Conservation (phyloP, 2,329 filamentous ascomycete species). For the Penicillium sp. region DNA sequence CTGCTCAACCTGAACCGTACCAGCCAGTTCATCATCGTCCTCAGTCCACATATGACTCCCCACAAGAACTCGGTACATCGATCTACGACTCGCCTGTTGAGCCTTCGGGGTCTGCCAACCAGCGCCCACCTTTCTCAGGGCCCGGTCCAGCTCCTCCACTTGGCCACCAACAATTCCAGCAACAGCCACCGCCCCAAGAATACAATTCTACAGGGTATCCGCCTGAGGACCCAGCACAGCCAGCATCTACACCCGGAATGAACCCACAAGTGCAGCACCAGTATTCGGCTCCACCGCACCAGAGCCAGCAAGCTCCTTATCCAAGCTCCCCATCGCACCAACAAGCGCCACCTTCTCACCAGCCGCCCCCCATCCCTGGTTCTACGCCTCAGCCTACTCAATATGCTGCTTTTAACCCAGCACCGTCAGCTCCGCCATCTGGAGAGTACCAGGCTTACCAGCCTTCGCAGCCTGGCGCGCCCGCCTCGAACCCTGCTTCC, state of each 20-base stretch:
- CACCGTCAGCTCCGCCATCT: slow-evolving; percentile 18
- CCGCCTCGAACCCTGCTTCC: slow-evolving; percentile 33
- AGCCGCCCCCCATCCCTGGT: slow-evolving; percentile 32
- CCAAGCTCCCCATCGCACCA: slow-evolving; percentile 26
- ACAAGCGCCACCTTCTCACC: slow-evolving; percentile 28
- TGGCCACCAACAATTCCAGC: slow-evolving; percentile 28
- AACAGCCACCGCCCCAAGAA: slow-evolving; percentile 29
- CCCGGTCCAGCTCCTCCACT: slow-evolving; percentile 22
- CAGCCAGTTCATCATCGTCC: slow-evolving; percentile 48
- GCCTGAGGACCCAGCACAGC: slow-evolving; percentile 26
- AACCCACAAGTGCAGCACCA: slow-evolving; percentile 12
- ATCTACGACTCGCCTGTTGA: slow-evolving; percentile 68
- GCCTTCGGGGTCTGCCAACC: slow-evolving; percentile 16
- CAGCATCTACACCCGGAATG: slow-evolving; percentile 13
- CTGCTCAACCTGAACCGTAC: slow-evolving; percentile 47
- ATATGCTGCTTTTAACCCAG: slow-evolving; percentile 28
- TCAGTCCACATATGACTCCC: slow-evolving; percentile 63
- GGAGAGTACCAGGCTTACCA: slow-evolving; percentile 35
- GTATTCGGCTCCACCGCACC: slow-evolving; percentile 19
- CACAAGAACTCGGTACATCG: slow-evolving; percentile 72
- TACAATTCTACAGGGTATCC: slow-evolving; percentile 38
- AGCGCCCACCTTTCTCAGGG: slow-evolving; percentile 31
- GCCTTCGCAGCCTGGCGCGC: slow-evolving; percentile 24
- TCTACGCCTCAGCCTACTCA: slow-evolving; percentile 25
- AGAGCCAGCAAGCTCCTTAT: slow-evolving; percentile 29